phyloP scores from a whole-genome alignment of 2,329 filamentous ascomycete species.

The Ambrosiella beaveri region DNA sequence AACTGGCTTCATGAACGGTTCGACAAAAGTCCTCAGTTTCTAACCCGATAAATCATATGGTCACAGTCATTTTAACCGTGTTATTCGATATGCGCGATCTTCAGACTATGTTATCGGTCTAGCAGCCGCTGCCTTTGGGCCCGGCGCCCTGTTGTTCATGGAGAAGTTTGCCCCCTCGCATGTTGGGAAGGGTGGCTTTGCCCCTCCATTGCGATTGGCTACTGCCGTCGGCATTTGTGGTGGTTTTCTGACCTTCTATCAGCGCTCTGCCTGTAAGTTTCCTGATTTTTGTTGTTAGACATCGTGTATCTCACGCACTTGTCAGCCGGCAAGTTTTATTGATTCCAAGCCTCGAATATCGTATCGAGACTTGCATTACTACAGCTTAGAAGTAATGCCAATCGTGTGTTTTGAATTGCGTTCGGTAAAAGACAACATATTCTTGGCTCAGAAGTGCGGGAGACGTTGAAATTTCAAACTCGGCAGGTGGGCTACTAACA shows the following conservation, averaged over 20 bases:
- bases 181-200: slow-evolving; percentile 66
- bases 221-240: slow-evolving; percentile 56
- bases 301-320: background rate
- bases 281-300: background rate
- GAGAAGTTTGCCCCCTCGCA: slow-evolving; percentile 75
- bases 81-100: slow-evolving; percentile 68
- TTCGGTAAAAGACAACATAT: background rate
- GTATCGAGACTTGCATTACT: background rate
- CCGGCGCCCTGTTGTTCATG: slow-evolving; percentile 57
- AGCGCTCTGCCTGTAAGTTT: slow-evolving; percentile 60
- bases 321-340: background rate
- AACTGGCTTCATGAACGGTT: too few species aligned
- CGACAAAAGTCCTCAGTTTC: too few species aligned
- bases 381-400: background rate
- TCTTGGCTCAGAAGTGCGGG: background rate
- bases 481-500: background rate
- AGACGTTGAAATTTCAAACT: background rate
- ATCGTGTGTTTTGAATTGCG: background rate
- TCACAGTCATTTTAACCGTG: slow-evolving; percentile 71
- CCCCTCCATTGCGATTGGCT: slow-evolving; percentile 64
- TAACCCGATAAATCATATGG: too few species aligned
- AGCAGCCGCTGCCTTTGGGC: slow-evolving; percentile 52
- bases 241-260: slow-evolving; percentile 73
- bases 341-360: background rate
- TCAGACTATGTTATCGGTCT: slow-evolving; percentile 65